Conservation (phyloP, 2,329 filamentous ascomycete species). For the Fulvia fulva region DNA sequence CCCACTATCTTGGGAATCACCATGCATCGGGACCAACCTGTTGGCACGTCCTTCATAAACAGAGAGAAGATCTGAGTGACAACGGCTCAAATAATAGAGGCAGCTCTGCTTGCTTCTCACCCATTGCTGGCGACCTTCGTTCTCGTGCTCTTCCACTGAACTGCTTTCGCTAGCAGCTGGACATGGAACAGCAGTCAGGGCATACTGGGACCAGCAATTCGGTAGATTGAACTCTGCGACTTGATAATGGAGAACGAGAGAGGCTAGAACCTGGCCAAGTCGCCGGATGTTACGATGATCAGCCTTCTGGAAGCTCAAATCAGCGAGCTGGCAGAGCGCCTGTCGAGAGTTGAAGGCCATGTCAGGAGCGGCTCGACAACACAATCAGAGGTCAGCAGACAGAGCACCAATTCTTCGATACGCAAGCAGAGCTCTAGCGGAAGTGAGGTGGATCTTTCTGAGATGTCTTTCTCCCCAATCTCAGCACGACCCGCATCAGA, state of each 20-base stretch:
- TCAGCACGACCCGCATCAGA: background rate
- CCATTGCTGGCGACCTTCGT: background rate
- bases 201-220: background rate
- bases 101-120: background rate
- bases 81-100: background rate
- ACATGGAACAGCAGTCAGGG: background rate
- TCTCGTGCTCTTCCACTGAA: background rate
- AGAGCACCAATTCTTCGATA: background rate
- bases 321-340: background rate
- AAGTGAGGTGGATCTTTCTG: background rate
- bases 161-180: background rate
- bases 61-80: background rate
- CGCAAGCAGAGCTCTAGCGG: background rate
- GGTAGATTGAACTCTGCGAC: background rate
- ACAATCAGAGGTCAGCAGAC: background rate
- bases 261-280: background rate
- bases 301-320: conserved; percentile 4
- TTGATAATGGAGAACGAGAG: background rate
- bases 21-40: background rate
- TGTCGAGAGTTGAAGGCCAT: background rate
- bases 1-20: background rate
- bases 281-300: background rate
- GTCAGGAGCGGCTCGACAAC: background rate
- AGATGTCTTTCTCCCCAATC: background rate
- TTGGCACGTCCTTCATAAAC: background rate